phyloP scores from a whole-genome alignment of 805 yeast species.

The Kodamaea laetipori region DNA sequence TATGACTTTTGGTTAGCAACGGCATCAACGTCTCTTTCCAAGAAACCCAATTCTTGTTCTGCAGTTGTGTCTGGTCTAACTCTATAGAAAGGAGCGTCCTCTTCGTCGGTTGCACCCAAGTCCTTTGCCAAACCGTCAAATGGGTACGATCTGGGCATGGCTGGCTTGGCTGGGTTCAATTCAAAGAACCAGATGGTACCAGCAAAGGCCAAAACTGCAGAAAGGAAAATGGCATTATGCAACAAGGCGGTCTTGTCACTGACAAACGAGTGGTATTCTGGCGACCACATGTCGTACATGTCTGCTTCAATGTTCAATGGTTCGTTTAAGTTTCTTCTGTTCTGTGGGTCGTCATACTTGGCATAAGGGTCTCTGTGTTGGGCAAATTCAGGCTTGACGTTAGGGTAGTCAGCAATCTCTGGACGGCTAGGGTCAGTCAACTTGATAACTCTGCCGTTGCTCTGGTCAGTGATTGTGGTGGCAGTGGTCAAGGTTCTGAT shows the following conservation, averaged over 20 bases:
- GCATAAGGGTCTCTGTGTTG: conserved; percentile 70
- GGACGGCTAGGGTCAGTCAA: conserved; percentile 46
- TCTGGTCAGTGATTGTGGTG: conserved; percentile 42
- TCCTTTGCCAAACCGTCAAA: conserved; percentile 73
- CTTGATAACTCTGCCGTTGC: conserved; percentile 39
- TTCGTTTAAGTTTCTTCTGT: conserved; percentile 75
- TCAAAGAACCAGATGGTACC: conserved; percentile 45
- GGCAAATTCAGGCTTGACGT: conserved; percentile 57
- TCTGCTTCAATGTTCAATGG: conserved; percentile 74
- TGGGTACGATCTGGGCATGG: conserved; percentile 76
- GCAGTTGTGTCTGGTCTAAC: conserved; percentile 44
- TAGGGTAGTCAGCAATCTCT: conserved; percentile 60
- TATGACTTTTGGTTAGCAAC: conserved; percentile 34
- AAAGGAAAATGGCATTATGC: conserved; percentile 55
- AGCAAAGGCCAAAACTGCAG: conserved; percentile 46
- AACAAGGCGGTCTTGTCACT: conserved; percentile 61
- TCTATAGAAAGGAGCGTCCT: conserved; percentile 37
- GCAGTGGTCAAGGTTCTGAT: conserved; percentile 32
- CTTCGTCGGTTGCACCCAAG: conserved; percentile 60
- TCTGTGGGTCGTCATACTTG: conserved; percentile 78
- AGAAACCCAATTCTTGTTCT: conserved; percentile 37
- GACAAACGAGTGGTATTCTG: conserved; percentile 67
- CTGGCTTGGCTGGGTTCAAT: conserved; percentile 64
- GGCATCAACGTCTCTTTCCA: conserved; percentile 33
- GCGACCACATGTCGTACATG: conserved; percentile 81